Evolutionary conservation across 331 rosid genomes (phyloP), one percentile per base, ranked within the genome.

Genomic region (Acacia concinna): DNA sequence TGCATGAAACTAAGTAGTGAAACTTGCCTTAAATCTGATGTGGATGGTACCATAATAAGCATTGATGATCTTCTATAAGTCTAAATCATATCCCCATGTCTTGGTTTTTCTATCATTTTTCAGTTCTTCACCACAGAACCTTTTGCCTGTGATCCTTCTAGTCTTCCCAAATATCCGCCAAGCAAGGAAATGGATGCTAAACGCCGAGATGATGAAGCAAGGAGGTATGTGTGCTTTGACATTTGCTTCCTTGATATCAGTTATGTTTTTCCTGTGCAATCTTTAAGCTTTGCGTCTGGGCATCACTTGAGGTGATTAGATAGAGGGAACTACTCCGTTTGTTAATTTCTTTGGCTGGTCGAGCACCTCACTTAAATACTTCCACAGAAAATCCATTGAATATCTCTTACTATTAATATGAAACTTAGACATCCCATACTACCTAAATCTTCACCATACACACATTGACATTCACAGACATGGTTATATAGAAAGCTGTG

Each of bases 171-270:
- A 81, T 96, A 93, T 82, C 97, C 99, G 8, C 98, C 99, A 27
- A 96, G 93, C 85, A 96, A 96, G 87, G 99, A 96, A 89, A 93
- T 96, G 67, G 99, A 96, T 73, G 99, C 97, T 37, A 96, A 86
- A 89, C 87, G 90, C 51, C 91, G 97, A 54, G 99, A 96, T 41
- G 97, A 96, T 32, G 98, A 93, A 90, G 86, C 91, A 76, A 89
- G 98, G 76, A 96, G 97, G 98, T 96, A 83, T 27, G 21, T 64
- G 68, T 77, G 64, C 82, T 54, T 75, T 81, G 34, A 62, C 66
- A 65, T 51, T 78, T 74, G 25, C 77, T 73, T 86, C 86, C 46
- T 73, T 52, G 52, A 63, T 70, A 47, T 31, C 57, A 47, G 10
- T 25, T 40, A 60, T 60, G 34, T 60, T 60, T 60, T 27, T 60